phyloP scores from a whole-genome alignment of 2,329 filamentous ascomycete species.

The Aspergillus persii region DNA sequence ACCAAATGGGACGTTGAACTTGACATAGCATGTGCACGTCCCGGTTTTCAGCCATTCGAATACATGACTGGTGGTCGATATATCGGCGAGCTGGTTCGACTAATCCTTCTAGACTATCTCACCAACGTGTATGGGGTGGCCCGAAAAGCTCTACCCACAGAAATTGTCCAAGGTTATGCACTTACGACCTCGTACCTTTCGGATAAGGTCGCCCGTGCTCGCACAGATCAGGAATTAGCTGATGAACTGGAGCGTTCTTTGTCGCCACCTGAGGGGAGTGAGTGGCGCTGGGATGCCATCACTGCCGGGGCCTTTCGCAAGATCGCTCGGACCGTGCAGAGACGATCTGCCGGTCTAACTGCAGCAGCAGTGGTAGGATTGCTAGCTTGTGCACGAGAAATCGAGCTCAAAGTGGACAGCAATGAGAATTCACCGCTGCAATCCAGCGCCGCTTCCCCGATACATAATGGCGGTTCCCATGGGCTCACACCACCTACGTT shows the following conservation, averaged over 20 bases:
- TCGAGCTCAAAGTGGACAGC: constrained; percentile 48
- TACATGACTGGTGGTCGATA: constrained; percentile 82
- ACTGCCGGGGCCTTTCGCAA: constrained; percentile 60
- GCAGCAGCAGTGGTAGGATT: constrained; percentile 71
- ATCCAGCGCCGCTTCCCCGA: constrained; percentile 24
- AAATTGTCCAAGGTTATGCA: constrained; percentile 58
- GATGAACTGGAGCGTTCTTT: constrained; percentile 54
- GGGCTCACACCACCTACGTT: constrained; percentile 7
- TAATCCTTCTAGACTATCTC: constrained; percentile 67
- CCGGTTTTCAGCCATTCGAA: constrained; percentile 78
- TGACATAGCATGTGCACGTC: constrained; percentile 64
- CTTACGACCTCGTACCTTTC: constrained; percentile 72
- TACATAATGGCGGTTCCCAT: constrained; percentile 23
- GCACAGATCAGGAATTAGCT: constrained; percentile 50
- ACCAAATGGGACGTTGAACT: constrained; percentile 69
- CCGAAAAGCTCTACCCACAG: constrained; percentile 50
- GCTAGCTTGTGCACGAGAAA: constrained; percentile 66
- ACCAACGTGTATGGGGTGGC: constrained; percentile 43
- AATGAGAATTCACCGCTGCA: constrained; percentile 35
- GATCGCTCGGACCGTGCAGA: constrained; percentile 68
- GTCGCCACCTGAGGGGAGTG: constrained; percentile 41
- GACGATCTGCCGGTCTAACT: constrained; percentile 70
- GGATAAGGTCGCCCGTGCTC: constrained; percentile 59
- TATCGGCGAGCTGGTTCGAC: constrained; percentile 70
- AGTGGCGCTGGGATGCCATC: constrained; percentile 63